Evolutionary conservation across 805 yeast species (phyloP).

Genomic region (Metschnikowia gruessii): DNA sequence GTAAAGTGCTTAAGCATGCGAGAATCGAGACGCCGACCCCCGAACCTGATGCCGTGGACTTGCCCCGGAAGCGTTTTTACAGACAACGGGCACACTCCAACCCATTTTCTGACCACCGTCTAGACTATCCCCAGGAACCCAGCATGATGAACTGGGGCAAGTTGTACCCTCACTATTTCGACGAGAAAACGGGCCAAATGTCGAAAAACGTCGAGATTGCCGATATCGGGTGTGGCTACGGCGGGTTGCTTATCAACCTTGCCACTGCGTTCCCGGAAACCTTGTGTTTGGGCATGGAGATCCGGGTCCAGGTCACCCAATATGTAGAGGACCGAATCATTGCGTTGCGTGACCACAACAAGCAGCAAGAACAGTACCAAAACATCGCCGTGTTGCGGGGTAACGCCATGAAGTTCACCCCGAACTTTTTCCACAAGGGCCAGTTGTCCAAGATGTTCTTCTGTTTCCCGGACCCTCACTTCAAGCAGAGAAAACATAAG

Average conservation of each 20-base stretch:
- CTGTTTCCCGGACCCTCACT: constrained; percentile 99
- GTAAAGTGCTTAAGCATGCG: constrained; percentile 46
- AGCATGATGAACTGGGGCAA: constrained; percentile 82
- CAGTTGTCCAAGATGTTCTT: constrained; percentile 91
- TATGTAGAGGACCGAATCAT: constrained; percentile 94
- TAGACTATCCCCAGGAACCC: constrained; percentile 85
- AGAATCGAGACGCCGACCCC: constrained; percentile 37
- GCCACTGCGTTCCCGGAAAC: constrained; percentile 74
- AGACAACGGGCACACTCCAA: constrained; percentile 98
- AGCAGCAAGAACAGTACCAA: constrained; percentile 50
- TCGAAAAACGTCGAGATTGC: constrained; percentile 74
- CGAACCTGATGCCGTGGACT: constrained; percentile 36
- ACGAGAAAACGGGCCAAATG: constrained; percentile 41
- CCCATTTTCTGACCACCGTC: constrained; percentile 91
- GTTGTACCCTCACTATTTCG: constrained; percentile 62
- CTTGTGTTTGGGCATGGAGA: constrained; percentile 91
- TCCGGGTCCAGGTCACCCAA: constrained; percentile 95
- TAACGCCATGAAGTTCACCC: constrained; percentile 95
- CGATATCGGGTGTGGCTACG: constrained; percentile 97
- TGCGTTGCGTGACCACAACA: constrained; percentile 68
- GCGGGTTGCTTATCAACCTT: constrained; percentile 80
- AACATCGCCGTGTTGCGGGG: constrained; percentile 90
- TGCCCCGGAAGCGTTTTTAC: constrained; percentile 84
- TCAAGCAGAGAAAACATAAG: constrained; percentile 95
- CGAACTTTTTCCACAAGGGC: constrained; percentile 82